These are phyloP conservation scores for Coemansia sp. DNA, from an alignment of 192 early-diverging fungal species.

Conservation along the genomic window DNA sequence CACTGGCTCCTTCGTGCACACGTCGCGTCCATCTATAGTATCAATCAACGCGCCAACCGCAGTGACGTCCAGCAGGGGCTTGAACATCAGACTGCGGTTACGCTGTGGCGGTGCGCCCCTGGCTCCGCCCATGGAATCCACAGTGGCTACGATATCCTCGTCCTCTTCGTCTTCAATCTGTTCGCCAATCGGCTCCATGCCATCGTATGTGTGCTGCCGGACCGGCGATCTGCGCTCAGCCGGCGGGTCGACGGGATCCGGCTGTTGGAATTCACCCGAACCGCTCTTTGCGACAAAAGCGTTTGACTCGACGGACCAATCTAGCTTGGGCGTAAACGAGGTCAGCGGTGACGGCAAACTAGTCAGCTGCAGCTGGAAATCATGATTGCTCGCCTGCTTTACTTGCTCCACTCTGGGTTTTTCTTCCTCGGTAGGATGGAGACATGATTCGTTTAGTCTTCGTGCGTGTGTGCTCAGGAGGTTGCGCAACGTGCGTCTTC, in stretches of 20 bases:
- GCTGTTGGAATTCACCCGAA: not conserved
- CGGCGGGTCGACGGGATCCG: not conserved
- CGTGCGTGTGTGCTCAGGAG: conserved; percentile 8
- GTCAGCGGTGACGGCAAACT: conserved; percentile 26
- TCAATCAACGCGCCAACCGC: conserved; percentile 41
- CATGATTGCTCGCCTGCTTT: not conserved
- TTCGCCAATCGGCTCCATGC: conserved; percentile 1
- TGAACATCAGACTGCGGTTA: conserved; percentile 45
- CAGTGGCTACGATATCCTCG: not conserved
- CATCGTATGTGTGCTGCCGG: not conserved
- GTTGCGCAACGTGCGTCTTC: conserved; percentile 5
- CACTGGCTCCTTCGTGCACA: not conserved
- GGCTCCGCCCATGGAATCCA: not conserved
- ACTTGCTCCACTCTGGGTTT: not conserved
- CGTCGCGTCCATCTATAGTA: conserved; percentile 8
- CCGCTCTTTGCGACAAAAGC: not conserved
- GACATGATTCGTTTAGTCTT: not conserved
- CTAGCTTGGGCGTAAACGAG: conserved; percentile 8
- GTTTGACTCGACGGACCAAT: not conserved
- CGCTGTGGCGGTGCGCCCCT: conserved; percentile 18
- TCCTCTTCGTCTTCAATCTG: not conserved
- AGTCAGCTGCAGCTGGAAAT: conserved; percentile 9
- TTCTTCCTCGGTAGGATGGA: not conserved
- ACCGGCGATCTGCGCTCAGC: not conserved
- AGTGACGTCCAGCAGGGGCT: conserved; percentile 31